Evolutionary conservation across 805 yeast genomes (phyloP).

Genomic region (Kodamaea lidongshanica): DNA sequence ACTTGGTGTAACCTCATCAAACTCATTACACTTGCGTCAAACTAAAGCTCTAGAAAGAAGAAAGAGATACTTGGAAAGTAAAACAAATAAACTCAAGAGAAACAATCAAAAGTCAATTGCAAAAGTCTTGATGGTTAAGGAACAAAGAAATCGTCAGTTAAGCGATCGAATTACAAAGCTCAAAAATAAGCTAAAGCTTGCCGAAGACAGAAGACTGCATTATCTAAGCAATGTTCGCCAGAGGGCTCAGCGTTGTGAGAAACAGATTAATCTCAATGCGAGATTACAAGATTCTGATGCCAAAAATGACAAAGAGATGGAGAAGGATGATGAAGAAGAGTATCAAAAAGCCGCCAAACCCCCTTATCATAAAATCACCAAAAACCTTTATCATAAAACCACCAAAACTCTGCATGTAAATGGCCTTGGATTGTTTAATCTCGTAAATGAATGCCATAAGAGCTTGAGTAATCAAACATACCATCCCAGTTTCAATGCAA

Average conservation of each 20-base stretch:
- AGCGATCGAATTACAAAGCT: conserved; percentile 2
- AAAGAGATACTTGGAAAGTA: conserved; percentile 3
- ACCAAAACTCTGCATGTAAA: conserved; percentile 1
- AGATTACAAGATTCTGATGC: neutral
- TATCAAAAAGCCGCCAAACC: too few species aligned
- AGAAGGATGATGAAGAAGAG: too few species aligned
- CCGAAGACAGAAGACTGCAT: conserved; percentile 2
- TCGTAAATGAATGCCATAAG: conserved; percentile 14
- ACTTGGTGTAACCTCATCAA: too few species aligned
- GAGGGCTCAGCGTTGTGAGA: conserved; percentile 3
- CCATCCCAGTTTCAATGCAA: conserved; percentile 22
- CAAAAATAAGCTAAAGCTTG: conserved; percentile 3
- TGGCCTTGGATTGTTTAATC: conserved; percentile 9
- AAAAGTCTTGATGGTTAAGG: conserved; percentile 2
- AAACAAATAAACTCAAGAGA: conserved; percentile 2
- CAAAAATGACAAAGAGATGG: too few species aligned
- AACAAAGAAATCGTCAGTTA: conserved; percentile 1
- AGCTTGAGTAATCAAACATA: conserved; percentile 10
- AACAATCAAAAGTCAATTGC: conserved; percentile 1
- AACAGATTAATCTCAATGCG: neutral
- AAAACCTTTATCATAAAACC: too few species aligned
- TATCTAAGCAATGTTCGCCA: conserved; percentile 5
- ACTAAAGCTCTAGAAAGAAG: conserved; percentile 4
- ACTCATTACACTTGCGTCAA: too few species aligned
- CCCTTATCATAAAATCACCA: too few species aligned